These are phyloP conservation scores for Geranium brycei DNA, from an alignment of 345 rosid genomes.

Conservation along the genomic window DNA sequence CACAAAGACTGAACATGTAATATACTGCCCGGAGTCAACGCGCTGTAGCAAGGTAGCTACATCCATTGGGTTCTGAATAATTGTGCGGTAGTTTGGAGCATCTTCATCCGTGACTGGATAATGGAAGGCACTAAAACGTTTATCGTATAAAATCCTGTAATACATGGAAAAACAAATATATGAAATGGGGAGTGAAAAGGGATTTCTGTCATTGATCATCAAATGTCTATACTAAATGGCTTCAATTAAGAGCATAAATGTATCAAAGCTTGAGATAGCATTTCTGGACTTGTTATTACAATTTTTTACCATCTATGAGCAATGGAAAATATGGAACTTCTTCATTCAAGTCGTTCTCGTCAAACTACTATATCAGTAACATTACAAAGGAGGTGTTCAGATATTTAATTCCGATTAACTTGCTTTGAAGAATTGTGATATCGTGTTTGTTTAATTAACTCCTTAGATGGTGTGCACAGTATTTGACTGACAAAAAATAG, in stretches of 20 bases:
- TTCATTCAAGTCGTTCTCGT: no score
- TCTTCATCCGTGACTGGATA: conserved; percentile 91
- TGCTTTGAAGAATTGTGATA: no score
- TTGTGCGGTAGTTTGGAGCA: conserved; percentile 80
- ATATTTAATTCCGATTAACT: no score
- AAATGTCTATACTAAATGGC: background rate
- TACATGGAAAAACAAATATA: background rate
- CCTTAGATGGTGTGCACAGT: no score
- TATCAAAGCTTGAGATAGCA: background rate
- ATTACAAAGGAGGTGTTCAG: no score
- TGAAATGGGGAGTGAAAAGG: background rate
- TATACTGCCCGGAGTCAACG: conserved; percentile 78
- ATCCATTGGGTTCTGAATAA: conserved; percentile 95
- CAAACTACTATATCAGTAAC: no score
- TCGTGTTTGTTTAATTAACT: no score
- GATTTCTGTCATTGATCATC: background rate
- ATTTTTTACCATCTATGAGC: no score
- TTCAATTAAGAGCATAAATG: background rate
- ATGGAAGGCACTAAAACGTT: conserved; percentile 81
- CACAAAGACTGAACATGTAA: conserved; percentile 71
- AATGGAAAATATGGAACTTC: no score
- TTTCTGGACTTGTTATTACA: no score
- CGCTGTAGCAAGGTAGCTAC: conserved; percentile 75
- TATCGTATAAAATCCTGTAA: conserved; percentile 77
- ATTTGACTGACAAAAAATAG: no score